Conservation (phyloP, 805 yeast species). For the Wickerhamomyces bovis region DNA sequence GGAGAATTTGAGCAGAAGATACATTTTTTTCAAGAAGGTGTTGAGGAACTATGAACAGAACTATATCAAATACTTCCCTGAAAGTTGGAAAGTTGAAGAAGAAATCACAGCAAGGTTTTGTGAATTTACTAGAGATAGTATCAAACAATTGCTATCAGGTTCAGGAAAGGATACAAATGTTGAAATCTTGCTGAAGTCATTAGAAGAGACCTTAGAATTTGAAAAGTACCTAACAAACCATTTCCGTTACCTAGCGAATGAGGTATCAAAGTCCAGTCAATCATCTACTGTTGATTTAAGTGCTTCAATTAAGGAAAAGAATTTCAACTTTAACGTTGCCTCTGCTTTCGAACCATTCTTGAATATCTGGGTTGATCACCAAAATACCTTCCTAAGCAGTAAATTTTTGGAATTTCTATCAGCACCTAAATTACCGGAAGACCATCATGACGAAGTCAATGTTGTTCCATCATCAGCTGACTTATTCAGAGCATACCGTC, state of each 20-base stretch:
- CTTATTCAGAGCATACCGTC: conserved; percentile 71
- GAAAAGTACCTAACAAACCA: conserved; percentile 66
- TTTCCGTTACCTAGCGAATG: conserved; percentile 42
- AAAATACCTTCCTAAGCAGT: conserved; percentile 55
- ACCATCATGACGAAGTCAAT: conserved; percentile 45
- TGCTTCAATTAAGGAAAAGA: not conserved
- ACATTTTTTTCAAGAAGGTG: conserved; percentile 71
- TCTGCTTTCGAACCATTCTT: conserved; percentile 81
- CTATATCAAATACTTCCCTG: conserved; percentile 54
- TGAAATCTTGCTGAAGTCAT: conserved; percentile 57
- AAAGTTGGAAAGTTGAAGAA: conserved; percentile 62
- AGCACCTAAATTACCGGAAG: conserved; percentile 47
- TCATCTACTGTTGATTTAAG: conserved; percentile 7
- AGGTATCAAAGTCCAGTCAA: conserved; percentile 14
- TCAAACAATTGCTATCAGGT: conserved; percentile 45
- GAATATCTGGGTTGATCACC: conserved; percentile 80
- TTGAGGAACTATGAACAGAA: conserved; percentile 51
- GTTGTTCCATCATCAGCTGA: conserved; percentile 87
- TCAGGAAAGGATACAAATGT: conserved; percentile 45
- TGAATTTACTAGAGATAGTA: conserved; percentile 60
- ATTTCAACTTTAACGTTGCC: conserved; percentile 36
- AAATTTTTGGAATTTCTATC: conserved; percentile 62
- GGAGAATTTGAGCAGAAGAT: conserved; percentile 80
- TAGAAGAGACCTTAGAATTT: conserved; percentile 77
- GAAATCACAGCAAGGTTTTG: conserved; percentile 60